Conservation (phyloP, 805 yeast species). For the Ogataea trehalophila region DNA sequence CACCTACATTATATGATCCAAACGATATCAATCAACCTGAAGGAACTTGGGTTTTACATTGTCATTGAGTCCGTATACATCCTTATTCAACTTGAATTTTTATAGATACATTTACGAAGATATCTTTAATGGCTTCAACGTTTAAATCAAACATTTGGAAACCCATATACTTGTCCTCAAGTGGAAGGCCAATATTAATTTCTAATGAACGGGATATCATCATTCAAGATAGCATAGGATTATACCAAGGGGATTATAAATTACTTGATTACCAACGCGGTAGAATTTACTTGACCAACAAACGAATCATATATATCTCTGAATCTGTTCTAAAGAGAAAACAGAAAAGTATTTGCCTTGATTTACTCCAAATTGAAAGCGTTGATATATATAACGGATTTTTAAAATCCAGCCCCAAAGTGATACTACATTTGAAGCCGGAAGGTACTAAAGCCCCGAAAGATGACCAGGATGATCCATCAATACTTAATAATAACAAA, state of each 20-base stretch:
- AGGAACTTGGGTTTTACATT: too few relatives aligned
- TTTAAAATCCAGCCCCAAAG: slow-evolving; percentile 72
- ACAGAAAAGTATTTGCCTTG: slow-evolving; percentile 8
- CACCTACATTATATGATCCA: too few relatives aligned
- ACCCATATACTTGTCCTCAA: slow-evolving; percentile 18
- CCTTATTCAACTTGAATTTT: too few relatives aligned
- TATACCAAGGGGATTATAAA: slow-evolving; percentile 74
- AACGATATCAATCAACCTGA: too few relatives aligned
- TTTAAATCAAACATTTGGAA: slow-evolving; percentile 19
- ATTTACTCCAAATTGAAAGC: slow-evolving; percentile 16
- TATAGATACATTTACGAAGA: not conserved
- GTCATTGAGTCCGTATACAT: too few relatives aligned
- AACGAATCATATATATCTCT: slow-evolving; percentile 66
- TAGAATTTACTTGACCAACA: slow-evolving; percentile 69
- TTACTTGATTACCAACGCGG: slow-evolving; percentile 66
- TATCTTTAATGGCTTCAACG: not conserved
- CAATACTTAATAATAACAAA: not conserved
- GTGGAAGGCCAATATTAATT: slow-evolving; percentile 28
- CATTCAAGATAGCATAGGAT: slow-evolving; percentile 56
- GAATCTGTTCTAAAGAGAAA: not conserved
- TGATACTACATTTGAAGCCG: slow-evolving; percentile 32
- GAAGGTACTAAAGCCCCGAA: not conserved
- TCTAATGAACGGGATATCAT: slow-evolving; percentile 44
- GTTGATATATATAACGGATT: slow-evolving; percentile 44
- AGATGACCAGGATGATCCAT: too few relatives aligned